Evolutionary conservation across 2,329 filamentous ascomycete species (phyloP).

Genomic region (Claviceps citrina): DNA sequence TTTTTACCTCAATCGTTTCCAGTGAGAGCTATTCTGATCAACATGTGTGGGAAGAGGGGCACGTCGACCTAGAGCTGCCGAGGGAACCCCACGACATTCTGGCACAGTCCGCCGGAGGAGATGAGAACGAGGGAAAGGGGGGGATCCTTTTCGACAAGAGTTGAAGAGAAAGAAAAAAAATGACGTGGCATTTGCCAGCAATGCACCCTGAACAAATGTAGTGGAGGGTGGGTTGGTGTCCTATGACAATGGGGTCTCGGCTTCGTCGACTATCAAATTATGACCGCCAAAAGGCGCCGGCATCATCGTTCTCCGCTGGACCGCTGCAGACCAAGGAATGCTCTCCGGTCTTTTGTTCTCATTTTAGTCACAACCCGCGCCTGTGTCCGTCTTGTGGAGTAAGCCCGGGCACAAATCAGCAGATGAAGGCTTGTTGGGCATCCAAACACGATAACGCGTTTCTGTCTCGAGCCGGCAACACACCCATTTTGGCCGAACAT

Average conservation of each 20-base stretch:
- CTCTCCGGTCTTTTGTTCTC: not conserved
- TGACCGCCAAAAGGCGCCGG: not conserved
- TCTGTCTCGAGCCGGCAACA: not conserved
- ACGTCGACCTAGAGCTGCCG: not conserved
- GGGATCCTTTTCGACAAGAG: no score
- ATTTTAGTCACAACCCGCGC: not conserved
- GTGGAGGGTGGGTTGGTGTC: constrained; percentile 1
- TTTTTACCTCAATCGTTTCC: no score
- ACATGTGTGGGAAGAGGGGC: not conserved
- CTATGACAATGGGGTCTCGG: not conserved
- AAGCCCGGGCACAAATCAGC: not conserved
- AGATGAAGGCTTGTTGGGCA: not conserved
- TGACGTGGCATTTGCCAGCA: constrained; percentile 2
- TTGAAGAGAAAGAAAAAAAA: not conserved
- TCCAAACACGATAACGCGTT: no score
- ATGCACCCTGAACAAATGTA: not conserved
- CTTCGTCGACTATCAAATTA: not conserved
- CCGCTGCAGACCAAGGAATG: no score
- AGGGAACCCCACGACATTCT: no score
- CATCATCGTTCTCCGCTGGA: not conserved
- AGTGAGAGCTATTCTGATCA: no score
- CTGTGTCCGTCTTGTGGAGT: not conserved
- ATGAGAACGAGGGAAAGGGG: no score
- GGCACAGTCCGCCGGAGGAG: no score
- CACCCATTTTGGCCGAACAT: not conserved